Evolutionary conservation across 73 alveolate genomes (phyloP), one percentile per base, ranked within the genome.

Genomic region (Paramecium octaurelia): DNA sequence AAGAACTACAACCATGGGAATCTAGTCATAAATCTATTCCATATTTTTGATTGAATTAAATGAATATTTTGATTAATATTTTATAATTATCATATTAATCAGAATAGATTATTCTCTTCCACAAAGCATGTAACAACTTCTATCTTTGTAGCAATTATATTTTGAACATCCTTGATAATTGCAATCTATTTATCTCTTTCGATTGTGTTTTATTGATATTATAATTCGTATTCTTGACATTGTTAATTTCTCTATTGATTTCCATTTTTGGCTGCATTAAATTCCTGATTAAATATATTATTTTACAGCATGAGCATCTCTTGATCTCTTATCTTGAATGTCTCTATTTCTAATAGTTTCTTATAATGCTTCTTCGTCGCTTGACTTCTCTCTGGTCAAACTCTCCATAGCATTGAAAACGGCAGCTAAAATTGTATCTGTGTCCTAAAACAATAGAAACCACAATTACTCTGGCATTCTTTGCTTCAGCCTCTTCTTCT

Each of bases 251-350:
- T 75, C 48, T 75, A 75, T 31, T 21, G 14, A 36, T 75, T 36
- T 14, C 88, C 88, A 40, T 75, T 75, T 36, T 75, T 75, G n/a
- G 88, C 88, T n/a, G 88, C 88, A 35, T 36, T 75, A 60, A 75
- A 75, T 75, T 75, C 88, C 88, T 75, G 31, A 36, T 5, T 75
- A 34, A 1, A 18, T 8, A 31, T 31, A 35, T 14, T 34, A 75
- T n/a, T 12, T 16, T 75, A 75, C 88, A 75, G 88, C 88, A 75
- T 75, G 88, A 34, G 88, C 88, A 75, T 75, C 88, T 75, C 88
- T 75, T 34, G 88, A 29, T 75, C 88, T 75, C 36, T 75, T 75
- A 75, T 75, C 88, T 75, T 75, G 36, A 75, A 75, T 75, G 23
- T 75, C 88, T 75, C 88, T 75, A 40, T 75, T 75, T 75, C 88